Base-by-base conservation (phyloP, 495 filamentous ascomycete genomes). In the Immersiella caudata region DNA sequence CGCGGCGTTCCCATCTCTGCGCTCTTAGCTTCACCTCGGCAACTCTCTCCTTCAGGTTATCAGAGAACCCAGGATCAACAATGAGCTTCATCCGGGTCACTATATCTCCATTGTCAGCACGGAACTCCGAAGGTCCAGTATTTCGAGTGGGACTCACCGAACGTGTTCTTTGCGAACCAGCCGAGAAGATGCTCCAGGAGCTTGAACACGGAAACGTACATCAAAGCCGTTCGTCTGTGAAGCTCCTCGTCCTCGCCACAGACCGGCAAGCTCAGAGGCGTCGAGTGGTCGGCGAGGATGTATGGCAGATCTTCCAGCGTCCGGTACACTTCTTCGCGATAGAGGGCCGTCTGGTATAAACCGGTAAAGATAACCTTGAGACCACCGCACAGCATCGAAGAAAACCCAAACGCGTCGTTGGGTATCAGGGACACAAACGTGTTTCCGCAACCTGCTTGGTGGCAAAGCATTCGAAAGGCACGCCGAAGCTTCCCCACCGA, bases 321-420 rank as follows among this genome's bases (percentile, higher is more conserved):
- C 16, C 55, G 67, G 40, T 67, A 68, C 35, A 73, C 62, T 18
- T 74, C 63, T 25, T 64, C 64, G 22, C 52, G 51, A 46, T 60
- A 25, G 21, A 21, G 6, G 8, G 25, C 18, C 8, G 65, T 67
- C 8, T 27, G 46, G 26, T 67, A 18, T 52, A 70, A 16, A 11
- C 64, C 70, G 8, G 51, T 67, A 56, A 70, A 69, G 27, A 70
- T 59, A 12, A 69, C 64, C 21, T 74, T 70, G 6, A 70, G 66
- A 0, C 67, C 68, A 2, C 67, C 68, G 46, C 65, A 70, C 27
- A 73, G 61, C 20, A 66, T 62, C 0, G 67, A 64, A 33, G 55
- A 51, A 35, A 66, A 60, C 6, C 61, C 60, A 8, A 64, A 55
- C 16, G 35, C 27, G 40, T 70, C 68, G 26, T 55, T 60, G 7